Conservation (phyloP, 768 basidiomycete species). For the Russula abietina region DNA sequence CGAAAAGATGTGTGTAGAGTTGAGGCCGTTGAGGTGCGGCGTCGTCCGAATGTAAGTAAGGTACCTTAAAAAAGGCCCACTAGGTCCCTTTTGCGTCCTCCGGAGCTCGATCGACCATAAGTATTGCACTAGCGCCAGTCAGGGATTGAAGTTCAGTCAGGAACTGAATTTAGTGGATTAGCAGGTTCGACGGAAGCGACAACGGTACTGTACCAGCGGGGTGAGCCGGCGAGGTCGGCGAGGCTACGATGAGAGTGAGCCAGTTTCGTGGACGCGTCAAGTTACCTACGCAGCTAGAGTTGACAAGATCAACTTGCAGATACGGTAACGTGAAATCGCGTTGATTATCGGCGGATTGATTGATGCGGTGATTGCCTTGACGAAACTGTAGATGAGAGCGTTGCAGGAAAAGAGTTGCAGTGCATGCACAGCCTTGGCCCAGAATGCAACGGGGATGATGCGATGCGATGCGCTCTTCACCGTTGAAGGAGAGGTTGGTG, state of each 20-base stretch:
- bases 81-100: background rate
- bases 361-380: background rate
- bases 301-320: background rate
- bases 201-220: background rate
- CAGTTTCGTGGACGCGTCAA: background rate
- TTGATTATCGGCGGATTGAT: background rate
- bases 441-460: background rate
- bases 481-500: background rate
- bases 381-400: background rate
- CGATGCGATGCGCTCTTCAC: background rate
- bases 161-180: background rate
- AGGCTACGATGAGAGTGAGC: background rate
- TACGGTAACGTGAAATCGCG: background rate
- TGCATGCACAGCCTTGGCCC: background rate
- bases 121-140: too few relatives aligned
- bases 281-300: background rate
- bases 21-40: background rate
- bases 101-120: background rate
- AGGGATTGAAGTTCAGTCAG: background rate
- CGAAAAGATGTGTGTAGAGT: background rate
- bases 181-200: background rate
- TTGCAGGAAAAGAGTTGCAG: too few relatives aligned
- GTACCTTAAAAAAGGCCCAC: background rate
- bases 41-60: background rate
- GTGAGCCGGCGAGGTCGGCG: background rate